A percentile compares a stretch with the other conserved stretches of the same genome.
Conservation (phyloP, 495 filamentous ascomycete species). For the Cercophora sp. region DNA sequence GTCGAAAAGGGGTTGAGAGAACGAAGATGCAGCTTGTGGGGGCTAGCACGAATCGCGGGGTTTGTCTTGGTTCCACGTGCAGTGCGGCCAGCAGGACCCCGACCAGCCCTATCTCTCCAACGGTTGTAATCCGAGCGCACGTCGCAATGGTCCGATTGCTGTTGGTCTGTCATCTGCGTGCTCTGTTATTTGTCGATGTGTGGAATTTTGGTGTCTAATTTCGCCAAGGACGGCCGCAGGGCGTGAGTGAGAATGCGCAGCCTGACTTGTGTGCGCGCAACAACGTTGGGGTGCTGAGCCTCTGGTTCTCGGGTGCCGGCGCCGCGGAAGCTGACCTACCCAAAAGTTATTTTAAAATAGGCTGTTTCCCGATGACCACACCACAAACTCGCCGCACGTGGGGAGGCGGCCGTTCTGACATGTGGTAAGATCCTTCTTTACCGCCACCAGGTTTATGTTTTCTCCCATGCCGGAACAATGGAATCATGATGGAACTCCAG, state of each 20-base stretch:
- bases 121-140: not conserved
- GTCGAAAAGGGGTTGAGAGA: not conserved
- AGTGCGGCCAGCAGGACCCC: not conserved
- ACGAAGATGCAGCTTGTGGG: not conserved
- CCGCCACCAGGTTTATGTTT: too few species aligned
- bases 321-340: too few species aligned
- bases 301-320: not conserved
- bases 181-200: too few species aligned
- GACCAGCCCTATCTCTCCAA: not conserved
- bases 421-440: too few species aligned
- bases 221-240: conserved; percentile 7
- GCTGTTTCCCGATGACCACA: too few species aligned
- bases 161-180: not conserved
- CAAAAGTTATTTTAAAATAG: too few species aligned
- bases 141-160: not conserved
- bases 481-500: too few species aligned
- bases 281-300: not conserved
- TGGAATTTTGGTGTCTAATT: conserved; percentile 2
- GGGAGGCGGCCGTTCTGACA: too few species aligned
- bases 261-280: too few species aligned
- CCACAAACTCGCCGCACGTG: too few species aligned
- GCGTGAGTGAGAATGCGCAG: too few species aligned
- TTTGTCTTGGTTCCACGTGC: conserved; percentile 2
- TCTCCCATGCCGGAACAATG: too few species aligned
- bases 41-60: not conserved